Conservation (phyloP, 148 eudicot genomes). For the Persicaria maculosa region DNA sequence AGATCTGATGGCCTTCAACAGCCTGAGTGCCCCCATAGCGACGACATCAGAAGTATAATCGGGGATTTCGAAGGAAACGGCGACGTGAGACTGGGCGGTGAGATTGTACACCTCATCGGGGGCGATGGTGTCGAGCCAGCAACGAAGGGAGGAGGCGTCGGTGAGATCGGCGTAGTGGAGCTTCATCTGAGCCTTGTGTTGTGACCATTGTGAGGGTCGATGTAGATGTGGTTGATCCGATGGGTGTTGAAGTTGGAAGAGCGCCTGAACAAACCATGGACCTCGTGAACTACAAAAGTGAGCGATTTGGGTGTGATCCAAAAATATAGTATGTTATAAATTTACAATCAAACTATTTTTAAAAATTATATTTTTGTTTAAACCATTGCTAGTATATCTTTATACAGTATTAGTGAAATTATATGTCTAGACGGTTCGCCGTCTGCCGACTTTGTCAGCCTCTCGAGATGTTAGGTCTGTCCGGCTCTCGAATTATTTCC, state of each 20-base stretch:
- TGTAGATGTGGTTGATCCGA: slow-evolving; percentile 86
- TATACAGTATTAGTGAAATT: too few species aligned
- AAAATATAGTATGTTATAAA: too few species aligned
- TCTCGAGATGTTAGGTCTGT: too few species aligned
- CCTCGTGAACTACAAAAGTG: slow-evolving; percentile 25
- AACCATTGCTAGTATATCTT: too few species aligned
- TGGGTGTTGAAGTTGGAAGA: slow-evolving; percentile 94
- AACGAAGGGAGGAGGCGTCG: slow-evolving; percentile 82
- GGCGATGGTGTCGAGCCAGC: slow-evolving; percentile 56
- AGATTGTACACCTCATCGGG: slow-evolving; percentile 91
- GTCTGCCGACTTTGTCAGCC: too few species aligned
- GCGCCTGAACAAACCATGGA: slow-evolving; percentile 80
- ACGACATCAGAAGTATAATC: slow-evolving; percentile 93
- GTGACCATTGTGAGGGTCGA: slow-evolving; percentile 74
- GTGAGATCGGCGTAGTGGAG: slow-evolving; percentile 93
- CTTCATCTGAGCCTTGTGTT: slow-evolving; percentile 58
- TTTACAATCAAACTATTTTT: too few species aligned
- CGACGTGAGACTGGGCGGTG: slow-evolving; percentile 92
- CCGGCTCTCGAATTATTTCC: too few species aligned
- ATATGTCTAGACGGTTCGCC: too few species aligned
- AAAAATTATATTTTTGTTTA: too few species aligned
- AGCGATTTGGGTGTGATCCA: too few species aligned
- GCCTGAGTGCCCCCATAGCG: slow-evolving; percentile 69
- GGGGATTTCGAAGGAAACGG: slow-evolving; percentile 90
- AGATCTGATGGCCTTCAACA: slow-evolving; percentile 72